Evolutionary conservation across 2,329 filamentous ascomycete genomes (phyloP).

Genomic region (Trichoderma breve): DNA sequence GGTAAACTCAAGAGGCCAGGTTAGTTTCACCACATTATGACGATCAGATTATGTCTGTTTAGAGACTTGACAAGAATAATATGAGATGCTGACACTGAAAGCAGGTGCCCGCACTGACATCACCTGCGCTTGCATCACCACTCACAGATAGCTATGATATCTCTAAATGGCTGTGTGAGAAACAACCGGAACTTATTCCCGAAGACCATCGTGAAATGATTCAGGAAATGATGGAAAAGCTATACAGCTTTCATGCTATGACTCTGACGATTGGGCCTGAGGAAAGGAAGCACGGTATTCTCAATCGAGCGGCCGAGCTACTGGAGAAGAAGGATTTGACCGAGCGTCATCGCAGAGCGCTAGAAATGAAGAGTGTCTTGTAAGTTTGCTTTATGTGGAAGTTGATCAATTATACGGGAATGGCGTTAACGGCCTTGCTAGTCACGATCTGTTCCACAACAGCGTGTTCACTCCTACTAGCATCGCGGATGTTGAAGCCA

Average conservation of each 20-base stretch:
- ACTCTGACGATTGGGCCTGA: constrained; percentile 27
- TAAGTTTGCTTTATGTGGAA: constrained; percentile 22
- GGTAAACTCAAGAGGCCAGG: constrained; percentile 31
- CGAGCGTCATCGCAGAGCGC: constrained; percentile 29
- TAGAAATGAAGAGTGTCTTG: constrained; percentile 34
- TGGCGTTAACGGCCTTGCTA: constrained; percentile 4
- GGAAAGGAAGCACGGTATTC: constrained; percentile 28
- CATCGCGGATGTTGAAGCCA: constrained; percentile 26
- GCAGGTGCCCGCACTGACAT: constrained; percentile 31
- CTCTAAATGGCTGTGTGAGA: constrained; percentile 30
- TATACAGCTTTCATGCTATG: constrained; percentile 30
- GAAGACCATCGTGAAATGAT: constrained; percentile 27
- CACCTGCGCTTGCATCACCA: constrained; percentile 24
- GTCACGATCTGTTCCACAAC: constrained; percentile 30
- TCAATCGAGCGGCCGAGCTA: constrained; percentile 31
- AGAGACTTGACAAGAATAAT: neutral
- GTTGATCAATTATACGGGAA: neutral
- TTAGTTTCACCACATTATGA: constrained; percentile 16
- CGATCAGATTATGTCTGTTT: neutral
- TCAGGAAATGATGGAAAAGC: constrained; percentile 26
- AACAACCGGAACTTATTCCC: constrained; percentile 31
- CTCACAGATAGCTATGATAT: constrained; percentile 31
- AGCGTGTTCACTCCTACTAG: constrained; percentile 28
- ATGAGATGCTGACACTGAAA: neutral
- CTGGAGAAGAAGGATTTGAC: constrained; percentile 30